These are phyloP conservation scores for Macadamia tetraphylla DNA, from an alignment of 164 flowering plant genomes.

Conservation along the genomic window DNA sequence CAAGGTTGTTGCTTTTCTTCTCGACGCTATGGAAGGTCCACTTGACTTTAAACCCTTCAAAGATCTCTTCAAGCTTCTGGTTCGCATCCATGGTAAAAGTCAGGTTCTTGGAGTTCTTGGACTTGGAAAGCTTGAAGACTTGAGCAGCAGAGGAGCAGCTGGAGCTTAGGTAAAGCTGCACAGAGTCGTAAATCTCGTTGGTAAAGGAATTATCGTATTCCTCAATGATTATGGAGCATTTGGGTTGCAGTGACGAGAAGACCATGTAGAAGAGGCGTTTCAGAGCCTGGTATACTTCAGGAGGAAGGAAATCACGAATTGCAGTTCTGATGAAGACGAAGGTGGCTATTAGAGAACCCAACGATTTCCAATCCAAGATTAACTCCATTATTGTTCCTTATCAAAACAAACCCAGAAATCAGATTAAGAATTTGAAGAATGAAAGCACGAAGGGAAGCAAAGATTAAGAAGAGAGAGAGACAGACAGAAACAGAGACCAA, in stretches of 20 bases:
- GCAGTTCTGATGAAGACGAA: slow-evolving; percentile 20
- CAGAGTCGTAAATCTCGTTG: slow-evolving; percentile 25
- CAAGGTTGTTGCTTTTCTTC: slow-evolving; percentile 12
- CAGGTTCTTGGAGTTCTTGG: slow-evolving; percentile 22
- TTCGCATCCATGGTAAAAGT: slow-evolving; percentile 19
- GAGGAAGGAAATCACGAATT: slow-evolving; percentile 25
- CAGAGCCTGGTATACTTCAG: slow-evolving; percentile 14
- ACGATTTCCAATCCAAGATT: slow-evolving; percentile 28
- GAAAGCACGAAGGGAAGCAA: too few species aligned
- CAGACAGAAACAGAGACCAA: too few species aligned
- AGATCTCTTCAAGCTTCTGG: slow-evolving; percentile 21
- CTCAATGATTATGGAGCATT: slow-evolving; percentile 19
- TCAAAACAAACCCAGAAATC: too few species aligned
- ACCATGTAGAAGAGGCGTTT: slow-evolving; percentile 8
- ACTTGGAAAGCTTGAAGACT: slow-evolving; percentile 19
- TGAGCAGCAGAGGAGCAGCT: slow-evolving; percentile 21
- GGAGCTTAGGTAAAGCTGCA: slow-evolving; percentile 23
- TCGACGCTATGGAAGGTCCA: slow-evolving; percentile 20
- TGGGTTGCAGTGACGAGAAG: slow-evolving; percentile 14
- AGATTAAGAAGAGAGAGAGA: too few species aligned
- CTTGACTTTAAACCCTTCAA: slow-evolving; percentile 14
- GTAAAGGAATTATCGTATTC: slow-evolving; percentile 22
- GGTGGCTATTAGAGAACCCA: slow-evolving; percentile 26
- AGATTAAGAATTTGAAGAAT: too few species aligned
- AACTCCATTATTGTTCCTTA: slow-evolving; percentile 7